A percentile compares a stretch with the other conserved stretches of the same genome.
Conservation (phyloP, 202 grass and related monocot genomes). For the Digitaria exilis region DNA sequence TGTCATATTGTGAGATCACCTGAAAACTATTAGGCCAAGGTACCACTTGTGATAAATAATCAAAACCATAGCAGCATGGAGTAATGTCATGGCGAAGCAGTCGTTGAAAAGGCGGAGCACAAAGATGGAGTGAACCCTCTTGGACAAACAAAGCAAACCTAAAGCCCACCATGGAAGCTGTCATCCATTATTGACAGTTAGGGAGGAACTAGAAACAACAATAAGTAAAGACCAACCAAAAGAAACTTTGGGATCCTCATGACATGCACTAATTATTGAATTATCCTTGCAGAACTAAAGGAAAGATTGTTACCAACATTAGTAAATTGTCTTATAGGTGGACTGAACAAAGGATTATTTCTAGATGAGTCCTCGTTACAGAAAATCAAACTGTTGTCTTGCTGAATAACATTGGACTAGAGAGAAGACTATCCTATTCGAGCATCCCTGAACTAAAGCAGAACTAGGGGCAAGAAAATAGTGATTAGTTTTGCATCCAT, state of each 20-base stretch:
- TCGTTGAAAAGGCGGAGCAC: slow-evolving; percentile 97
- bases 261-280: not conserved
- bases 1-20: slow-evolving; percentile 47
- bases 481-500: slow-evolving; percentile 28
- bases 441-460: not conserved
- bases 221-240: not conserved
- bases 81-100: slow-evolving; percentile 87
- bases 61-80: slow-evolving; percentile 80
- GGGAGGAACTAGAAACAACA: slow-evolving; percentile 21
- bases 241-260: not conserved
- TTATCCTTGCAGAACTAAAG: slow-evolving; percentile 6
- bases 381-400: not conserved
- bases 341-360: not conserved
- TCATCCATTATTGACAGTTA: slow-evolving; percentile 30
- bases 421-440: not conserved
- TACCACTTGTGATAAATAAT: slow-evolving; percentile 84
- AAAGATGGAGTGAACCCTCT: slow-evolving; percentile 89
- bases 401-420: not conserved
- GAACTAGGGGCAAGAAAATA: not conserved
- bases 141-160: slow-evolving; percentile 93
- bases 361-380: not conserved
- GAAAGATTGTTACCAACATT: not conserved
- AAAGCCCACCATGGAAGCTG: slow-evolving; percentile 98
- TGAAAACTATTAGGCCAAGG: slow-evolving; percentile 88
- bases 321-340: not conserved